Evolutionary conservation across 2,329 filamentous ascomycete genomes (phyloP).

Genomic region (Pseudocercospora ulei): DNA sequence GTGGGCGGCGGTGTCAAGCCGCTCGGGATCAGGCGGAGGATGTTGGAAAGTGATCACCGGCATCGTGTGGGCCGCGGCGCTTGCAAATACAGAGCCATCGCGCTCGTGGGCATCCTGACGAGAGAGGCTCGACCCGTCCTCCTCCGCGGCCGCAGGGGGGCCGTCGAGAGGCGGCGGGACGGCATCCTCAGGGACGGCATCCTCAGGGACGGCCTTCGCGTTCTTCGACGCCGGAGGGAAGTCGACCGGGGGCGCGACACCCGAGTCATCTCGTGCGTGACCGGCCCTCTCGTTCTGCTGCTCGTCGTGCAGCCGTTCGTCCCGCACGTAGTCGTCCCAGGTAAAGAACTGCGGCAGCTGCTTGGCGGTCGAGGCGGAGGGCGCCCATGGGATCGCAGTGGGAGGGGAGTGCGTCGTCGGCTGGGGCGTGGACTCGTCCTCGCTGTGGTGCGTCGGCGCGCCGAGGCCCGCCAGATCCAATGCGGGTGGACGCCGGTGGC

Average conservation of each 20-base stretch:
- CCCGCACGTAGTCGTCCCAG: slow-evolving; percentile 34
- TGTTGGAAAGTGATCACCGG: slow-evolving; percentile 9
- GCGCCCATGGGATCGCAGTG: slow-evolving; percentile 12
- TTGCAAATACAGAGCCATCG: slow-evolving; percentile 10
- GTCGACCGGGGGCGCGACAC: neutral
- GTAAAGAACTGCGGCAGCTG: slow-evolving; percentile 35
- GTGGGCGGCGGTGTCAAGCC: slow-evolving; percentile 12
- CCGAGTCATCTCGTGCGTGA: slow-evolving; percentile 3
- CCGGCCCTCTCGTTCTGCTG: slow-evolving; percentile 6
- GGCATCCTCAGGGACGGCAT: slow-evolving; percentile 5
- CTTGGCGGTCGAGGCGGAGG: slow-evolving; percentile 8
- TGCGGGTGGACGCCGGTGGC: neutral
- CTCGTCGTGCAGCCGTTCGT: slow-evolving; percentile 27
- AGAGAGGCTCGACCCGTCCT: slow-evolving; percentile 5
- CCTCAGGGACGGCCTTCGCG: slow-evolving; percentile 2
- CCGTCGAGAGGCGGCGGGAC: slow-evolving; percentile 15
- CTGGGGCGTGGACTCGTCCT: slow-evolving; percentile 53
- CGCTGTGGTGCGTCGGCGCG: neutral
- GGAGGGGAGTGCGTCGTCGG: slow-evolving; percentile 42
- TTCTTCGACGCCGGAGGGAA: neutral
- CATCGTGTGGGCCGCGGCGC: slow-evolving; percentile 19
- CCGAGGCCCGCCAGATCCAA: slow-evolving; percentile 1
- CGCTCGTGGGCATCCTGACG: slow-evolving; percentile 8
- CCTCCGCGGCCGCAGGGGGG: neutral
- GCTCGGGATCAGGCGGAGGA: neutral